Conservation (phyloP, 2,329 filamentous ascomycete species). For the Pseudovirgaria hyperparasitica region DNA sequence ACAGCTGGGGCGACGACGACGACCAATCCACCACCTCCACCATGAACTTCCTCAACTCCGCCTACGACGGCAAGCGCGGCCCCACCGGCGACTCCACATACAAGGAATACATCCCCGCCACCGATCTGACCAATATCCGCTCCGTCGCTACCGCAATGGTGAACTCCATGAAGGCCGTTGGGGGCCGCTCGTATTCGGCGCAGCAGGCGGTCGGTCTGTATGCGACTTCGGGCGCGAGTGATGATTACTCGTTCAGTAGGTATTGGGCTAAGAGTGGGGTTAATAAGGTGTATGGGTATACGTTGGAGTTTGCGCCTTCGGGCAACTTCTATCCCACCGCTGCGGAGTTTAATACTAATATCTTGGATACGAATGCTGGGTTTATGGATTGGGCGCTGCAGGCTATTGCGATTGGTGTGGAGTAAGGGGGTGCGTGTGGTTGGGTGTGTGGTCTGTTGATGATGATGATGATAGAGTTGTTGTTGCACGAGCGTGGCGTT, state of each 20-base stretch:
- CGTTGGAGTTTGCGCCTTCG: slow-evolving; percentile 26
- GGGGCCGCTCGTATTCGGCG: slow-evolving; percentile 19
- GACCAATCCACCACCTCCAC: slow-evolving; percentile 32
- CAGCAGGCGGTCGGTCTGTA: slow-evolving; percentile 25
- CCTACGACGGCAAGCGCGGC: slow-evolving; percentile 40
- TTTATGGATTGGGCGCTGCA: slow-evolving; percentile 29
- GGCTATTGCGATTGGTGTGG: slow-evolving; percentile 19
- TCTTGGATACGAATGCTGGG: slow-evolving; percentile 28
- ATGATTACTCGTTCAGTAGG: slow-evolving; percentile 27
- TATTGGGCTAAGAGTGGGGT: slow-evolving; percentile 20
- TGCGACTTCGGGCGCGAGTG: slow-evolving; percentile 23
- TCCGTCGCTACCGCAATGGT: slow-evolving; percentile 19
- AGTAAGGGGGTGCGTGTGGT: no score
- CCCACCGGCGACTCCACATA: slow-evolving; percentile 40
- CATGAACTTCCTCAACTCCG: slow-evolving; percentile 41
- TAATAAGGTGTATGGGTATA: slow-evolving; percentile 29
- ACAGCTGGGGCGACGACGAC: slow-evolving; percentile 45
- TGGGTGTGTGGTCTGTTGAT: no score
- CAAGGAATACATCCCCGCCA: slow-evolving; percentile 27
- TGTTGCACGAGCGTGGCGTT: no score
- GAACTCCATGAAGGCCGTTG: slow-evolving; percentile 24
- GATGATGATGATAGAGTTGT: no score
- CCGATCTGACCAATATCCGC: slow-evolving; percentile 21
- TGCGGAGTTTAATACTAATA: slow-evolving; percentile 27
- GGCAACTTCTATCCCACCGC: slow-evolving; percentile 29